Evolutionary conservation across 345 rosid genomes (phyloP).

Genomic region (Boechera stricta): DNA sequence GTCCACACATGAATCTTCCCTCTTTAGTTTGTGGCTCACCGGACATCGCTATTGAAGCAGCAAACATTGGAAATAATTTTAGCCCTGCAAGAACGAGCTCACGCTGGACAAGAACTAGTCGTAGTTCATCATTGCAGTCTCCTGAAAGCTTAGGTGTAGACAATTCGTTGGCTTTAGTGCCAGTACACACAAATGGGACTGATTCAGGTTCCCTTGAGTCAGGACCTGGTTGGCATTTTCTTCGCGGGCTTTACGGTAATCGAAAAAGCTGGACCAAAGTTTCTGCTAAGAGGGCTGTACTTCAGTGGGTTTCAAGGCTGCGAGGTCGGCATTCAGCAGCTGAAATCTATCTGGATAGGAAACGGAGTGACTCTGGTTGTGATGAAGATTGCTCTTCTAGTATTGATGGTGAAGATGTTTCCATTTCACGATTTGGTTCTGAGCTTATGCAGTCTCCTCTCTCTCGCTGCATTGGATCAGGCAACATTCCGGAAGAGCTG

Average conservation of each 20-base stretch:
- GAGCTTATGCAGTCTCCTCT: constrained; percentile 49
- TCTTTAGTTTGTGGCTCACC: constrained; percentile 48
- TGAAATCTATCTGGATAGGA: constrained; percentile 67
- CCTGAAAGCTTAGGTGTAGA: constrained; percentile 44
- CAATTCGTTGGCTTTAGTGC: constrained; percentile 64
- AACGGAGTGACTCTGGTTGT: constrained; percentile 46
- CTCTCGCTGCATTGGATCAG: constrained; percentile 49
- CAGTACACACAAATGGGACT: constrained; percentile 46
- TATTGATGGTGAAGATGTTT: constrained; percentile 63
- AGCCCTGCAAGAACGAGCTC: constrained; percentile 45
- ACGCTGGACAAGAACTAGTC: constrained; percentile 45
- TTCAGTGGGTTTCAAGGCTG: constrained; percentile 54
- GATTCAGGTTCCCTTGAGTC: constrained; percentile 37
- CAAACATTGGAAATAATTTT: constrained; percentile 36
- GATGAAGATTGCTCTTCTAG: constrained; percentile 48
- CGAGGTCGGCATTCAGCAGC: constrained; percentile 67
- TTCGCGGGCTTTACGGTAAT: constrained; percentile 54
- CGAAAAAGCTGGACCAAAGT: constrained; percentile 48
- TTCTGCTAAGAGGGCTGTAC: constrained; percentile 54
- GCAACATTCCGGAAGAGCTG: constrained; percentile 63
- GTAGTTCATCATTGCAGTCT: constrained; percentile 34
- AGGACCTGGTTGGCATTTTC: constrained; percentile 68
- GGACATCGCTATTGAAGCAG: constrained; percentile 37
- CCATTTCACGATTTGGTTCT: constrained; percentile 55
- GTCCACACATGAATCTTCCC: constrained; percentile 33